Evolutionary conservation across 495 filamentous ascomycete genomes (phyloP), one percentile per base, ranked within the genome.

Genomic region (Penicillium fimorum): DNA sequence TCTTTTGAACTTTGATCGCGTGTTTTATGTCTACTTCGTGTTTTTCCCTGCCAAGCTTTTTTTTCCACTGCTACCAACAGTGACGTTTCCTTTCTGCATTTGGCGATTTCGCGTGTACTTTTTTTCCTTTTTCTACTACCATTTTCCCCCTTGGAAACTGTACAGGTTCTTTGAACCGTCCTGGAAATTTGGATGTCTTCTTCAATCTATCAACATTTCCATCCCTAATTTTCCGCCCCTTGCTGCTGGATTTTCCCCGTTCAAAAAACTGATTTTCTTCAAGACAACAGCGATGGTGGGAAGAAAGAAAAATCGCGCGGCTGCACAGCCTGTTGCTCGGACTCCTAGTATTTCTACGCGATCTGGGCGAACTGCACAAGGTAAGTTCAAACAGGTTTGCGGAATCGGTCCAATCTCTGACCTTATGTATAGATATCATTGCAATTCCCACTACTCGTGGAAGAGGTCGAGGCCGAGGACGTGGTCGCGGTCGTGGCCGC

Each of bases 261-360:
- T 27, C 47, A 27, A 54, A 54, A 22, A 42, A 38, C 56, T 59
- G 49, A 46, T 20, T 46, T 44, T 37, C 18, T 40, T 9, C 52
- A 64, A 59, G 59, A 61, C 50, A 53, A 65, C 57, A 58, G 59
- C 60, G 54, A 75, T 75, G 72, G 70, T 69, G 53, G 70, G 70
- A 58, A 51, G 58, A 62, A 55, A 55, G 50, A 63, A 60, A 55
- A 64, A 50, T 22, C 38, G 64, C 57, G 58, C 57, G 47, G 56
- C 57, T 27, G 46, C 55, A 22, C 46, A 57, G 47, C 47, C 60
- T 30, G 51, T 57, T 17, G 42, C 49, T 13, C 47, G 51, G 24
- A 60, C 50, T 37, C 47, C 63, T 33, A 66, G 51, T 32, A 59
- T 53, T 27, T 58, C 64, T n/a, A 66, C 64, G 49, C 61, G 64